Evolutionary conservation across 2,329 filamentous ascomycete species (phyloP).

Genomic region (Aspergillus costaricaensis): DNA sequence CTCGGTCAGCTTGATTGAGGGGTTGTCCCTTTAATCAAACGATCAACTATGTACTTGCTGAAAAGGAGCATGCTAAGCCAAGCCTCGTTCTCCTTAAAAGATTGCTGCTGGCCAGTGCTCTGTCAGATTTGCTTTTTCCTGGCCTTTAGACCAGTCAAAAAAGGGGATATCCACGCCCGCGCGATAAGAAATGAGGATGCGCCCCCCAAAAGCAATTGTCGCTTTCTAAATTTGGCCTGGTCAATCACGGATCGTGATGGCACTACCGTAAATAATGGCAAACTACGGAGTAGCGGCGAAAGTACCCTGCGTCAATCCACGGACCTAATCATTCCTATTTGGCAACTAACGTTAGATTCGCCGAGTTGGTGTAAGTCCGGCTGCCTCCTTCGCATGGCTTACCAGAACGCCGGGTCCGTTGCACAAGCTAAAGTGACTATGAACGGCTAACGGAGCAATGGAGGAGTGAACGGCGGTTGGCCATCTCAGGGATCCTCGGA

Average conservation of each 20-base stretch:
- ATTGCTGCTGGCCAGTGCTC: slow-evolving; percentile 8
- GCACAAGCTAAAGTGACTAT: slow-evolving; percentile 2
- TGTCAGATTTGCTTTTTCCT: slow-evolving; percentile 9
- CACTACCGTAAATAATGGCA: slow-evolving; percentile 6
- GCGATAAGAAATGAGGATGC: slow-evolving; percentile 7
- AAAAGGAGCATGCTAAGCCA: slow-evolving; percentile 9
- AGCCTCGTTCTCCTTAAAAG: slow-evolving; percentile 11
- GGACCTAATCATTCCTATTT: background rate
- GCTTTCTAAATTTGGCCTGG: slow-evolving; percentile 6
- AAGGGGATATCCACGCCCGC: background rate
- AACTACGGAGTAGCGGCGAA: slow-evolving; percentile 3
- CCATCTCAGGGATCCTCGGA: background rate
- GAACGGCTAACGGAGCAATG: background rate
- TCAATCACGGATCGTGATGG: background rate
- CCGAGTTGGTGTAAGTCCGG: background rate
- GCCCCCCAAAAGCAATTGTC: slow-evolving; percentile 14
- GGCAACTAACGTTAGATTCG: slow-evolving; percentile 5
- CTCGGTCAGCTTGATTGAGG: background rate
- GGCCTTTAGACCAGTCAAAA: slow-evolving; percentile 10
- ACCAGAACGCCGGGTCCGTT: slow-evolving; percentile 18
- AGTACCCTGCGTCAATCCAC: slow-evolving; percentile 5
- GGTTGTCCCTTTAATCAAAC: slow-evolving; percentile 13
- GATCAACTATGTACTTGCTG: slow-evolving; percentile 4
- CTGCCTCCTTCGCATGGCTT: slow-evolving; percentile 17
- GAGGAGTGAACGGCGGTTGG: background rate